Percentiles rank a stretch among this genome's conserved stretches.
Conservation (phyloP, 352 stramenopile genomes). For the Phytophthora meadii region DNA sequence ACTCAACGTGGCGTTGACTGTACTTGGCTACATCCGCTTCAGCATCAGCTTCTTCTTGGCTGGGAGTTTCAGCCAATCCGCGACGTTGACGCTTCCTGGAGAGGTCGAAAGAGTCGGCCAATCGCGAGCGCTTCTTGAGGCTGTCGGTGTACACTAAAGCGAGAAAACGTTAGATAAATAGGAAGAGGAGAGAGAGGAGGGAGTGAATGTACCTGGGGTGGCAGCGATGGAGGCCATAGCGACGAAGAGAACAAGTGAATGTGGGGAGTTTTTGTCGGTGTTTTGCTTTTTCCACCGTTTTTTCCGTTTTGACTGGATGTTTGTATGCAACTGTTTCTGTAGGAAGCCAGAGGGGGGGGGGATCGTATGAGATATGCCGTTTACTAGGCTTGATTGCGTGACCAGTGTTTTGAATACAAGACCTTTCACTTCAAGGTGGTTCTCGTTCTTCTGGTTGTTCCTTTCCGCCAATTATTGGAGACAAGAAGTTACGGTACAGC, state of each 20-base stretch:
- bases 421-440: not conserved
- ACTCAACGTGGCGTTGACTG: constrained; percentile 87
- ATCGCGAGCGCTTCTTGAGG: constrained; percentile 81
- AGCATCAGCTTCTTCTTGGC: constrained; percentile 27
- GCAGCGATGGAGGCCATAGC: constrained; percentile 80
- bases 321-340: constrained; percentile 10
- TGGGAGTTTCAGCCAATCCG: constrained; percentile 22
- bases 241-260: not conserved
- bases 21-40: constrained; percentile 81
- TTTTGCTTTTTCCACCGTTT: constrained; percentile 9
- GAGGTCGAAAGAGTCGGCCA: constrained; percentile 64
- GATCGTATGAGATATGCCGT: not conserved
- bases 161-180: not conserved
- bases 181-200: not conserved
- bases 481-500: too few species aligned
- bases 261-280: constrained; percentile 22
- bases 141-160: constrained; percentile 54
- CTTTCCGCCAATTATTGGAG: too few species aligned
- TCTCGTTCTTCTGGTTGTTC: too few species aligned
- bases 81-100: constrained; percentile 61
- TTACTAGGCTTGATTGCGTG: not conserved
- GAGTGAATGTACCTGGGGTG: constrained; percentile 47
- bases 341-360: constrained; percentile 11
- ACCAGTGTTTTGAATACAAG: not conserved
- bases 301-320: not conserved